Conservation (phyloP, 176 grass and related monocot species). For the Cocos nucifera region DNA sequence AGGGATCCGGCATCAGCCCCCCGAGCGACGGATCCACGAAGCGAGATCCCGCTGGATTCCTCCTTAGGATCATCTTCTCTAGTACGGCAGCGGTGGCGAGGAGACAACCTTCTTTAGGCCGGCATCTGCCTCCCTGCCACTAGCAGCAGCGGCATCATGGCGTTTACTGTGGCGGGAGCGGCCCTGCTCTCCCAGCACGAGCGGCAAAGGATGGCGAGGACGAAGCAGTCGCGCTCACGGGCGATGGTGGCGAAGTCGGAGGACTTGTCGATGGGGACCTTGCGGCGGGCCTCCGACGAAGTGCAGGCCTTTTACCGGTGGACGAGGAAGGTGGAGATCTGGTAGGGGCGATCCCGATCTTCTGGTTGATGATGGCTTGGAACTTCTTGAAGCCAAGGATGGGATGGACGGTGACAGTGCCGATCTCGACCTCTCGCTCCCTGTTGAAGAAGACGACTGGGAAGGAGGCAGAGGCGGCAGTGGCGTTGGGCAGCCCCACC, state of each 20-base stretch:
- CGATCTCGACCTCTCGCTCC: too few relatives aligned
- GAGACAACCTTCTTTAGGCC: not conserved
- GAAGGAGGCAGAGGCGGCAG: too few relatives aligned
- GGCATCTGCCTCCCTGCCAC: not conserved
- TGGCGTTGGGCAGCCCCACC: too few relatives aligned
- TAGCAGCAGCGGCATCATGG: too few relatives aligned
- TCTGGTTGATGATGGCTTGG: constrained; percentile 2
- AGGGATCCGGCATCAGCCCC: too few relatives aligned
- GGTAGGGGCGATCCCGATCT: constrained; percentile 37
- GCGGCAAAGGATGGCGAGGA: too few relatives aligned
- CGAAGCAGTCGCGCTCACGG: too few relatives aligned
- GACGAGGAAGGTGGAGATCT: constrained; percentile 49
- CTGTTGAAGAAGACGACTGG: too few relatives aligned
- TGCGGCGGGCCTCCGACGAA: constrained; percentile 17
- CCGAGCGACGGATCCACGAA: constrained; percentile 23
- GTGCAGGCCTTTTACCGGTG: constrained; percentile 15
- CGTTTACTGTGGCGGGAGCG: too few relatives aligned
- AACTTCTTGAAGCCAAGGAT: too few relatives aligned
- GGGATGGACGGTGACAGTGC: too few relatives aligned
- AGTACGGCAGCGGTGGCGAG: not conserved
- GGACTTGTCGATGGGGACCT: constrained; percentile 45
- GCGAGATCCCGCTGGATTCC: constrained; percentile 12
- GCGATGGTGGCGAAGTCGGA: constrained; percentile 49
- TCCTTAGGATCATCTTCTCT: constrained; percentile 45
- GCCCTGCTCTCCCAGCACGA: too few relatives aligned